These are phyloP conservation scores for Combretum micranthum DNA, from an alignment of 345 rosid genomes.

Conservation along the genomic window DNA sequence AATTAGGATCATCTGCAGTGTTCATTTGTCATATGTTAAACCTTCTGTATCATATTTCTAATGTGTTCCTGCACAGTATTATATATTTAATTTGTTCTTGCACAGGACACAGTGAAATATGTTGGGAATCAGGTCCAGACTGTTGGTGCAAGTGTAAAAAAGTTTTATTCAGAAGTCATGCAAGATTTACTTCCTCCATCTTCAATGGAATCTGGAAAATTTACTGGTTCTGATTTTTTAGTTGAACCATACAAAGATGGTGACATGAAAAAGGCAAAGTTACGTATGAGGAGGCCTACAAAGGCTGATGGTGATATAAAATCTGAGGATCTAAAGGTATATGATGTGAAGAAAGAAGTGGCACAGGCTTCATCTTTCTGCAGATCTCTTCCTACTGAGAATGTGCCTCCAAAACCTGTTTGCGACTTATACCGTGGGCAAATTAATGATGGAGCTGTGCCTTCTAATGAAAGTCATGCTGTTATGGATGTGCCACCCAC, in stretches of 20 bases:
- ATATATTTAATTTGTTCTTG: background rate
- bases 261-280: constrained; percentile 31
- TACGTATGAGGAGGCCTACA: constrained; percentile 16
- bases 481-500: background rate
- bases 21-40: background rate
- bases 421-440: background rate
- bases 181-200: constrained; percentile 53
- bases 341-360: constrained; percentile 20
- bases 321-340: constrained; percentile 17
- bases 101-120: constrained; percentile 66
- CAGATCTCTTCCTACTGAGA: constrained; percentile 31
- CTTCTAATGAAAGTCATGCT: background rate
- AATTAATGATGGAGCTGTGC: background rate
- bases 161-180: constrained; percentile 65
- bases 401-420: constrained; percentile 20
- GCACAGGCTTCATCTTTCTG: constrained; percentile 17
- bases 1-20: too few species aligned
- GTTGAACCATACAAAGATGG: constrained; percentile 28
- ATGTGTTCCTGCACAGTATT: too few species aligned
- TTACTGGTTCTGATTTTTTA: constrained; percentile 14
- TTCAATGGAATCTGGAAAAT: constrained; percentile 33
- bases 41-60: too few species aligned
- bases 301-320: constrained; percentile 25
- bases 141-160: constrained; percentile 70
- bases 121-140: constrained; percentile 79